Conservation (phyloP, 1,284 basidiomycete genomes). For the Xerocomus cyaneibrunnescens region DNA sequence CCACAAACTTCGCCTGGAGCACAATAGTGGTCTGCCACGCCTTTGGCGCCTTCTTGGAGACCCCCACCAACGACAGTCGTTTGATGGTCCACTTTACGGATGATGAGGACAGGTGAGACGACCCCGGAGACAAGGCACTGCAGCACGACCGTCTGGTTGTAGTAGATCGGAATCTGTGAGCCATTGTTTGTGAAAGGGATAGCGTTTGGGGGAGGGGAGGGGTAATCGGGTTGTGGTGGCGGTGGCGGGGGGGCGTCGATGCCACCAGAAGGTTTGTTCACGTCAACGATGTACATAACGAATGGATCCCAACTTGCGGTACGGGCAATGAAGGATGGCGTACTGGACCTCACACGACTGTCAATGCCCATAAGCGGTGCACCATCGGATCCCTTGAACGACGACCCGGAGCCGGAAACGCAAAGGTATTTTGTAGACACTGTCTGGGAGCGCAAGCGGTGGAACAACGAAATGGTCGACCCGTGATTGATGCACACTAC, state of each 20-base stretch:
- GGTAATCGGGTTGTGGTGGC: constrained; percentile 80
- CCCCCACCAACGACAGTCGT: constrained; percentile 90
- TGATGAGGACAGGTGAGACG: constrained; percentile 89
- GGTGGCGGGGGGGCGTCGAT: constrained; percentile 75
- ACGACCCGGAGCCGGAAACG: constrained; percentile 86
- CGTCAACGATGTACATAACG: constrained; percentile 93
- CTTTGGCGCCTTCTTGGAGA: constrained; percentile 77
- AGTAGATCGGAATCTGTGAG: constrained; percentile 83
- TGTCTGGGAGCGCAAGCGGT: constrained; percentile 89
- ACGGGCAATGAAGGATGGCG: constrained; percentile 81
- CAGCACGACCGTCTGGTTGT: constrained; percentile 94
- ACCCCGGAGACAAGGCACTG: constrained; percentile 94
- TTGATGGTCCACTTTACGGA: constrained; percentile 91
- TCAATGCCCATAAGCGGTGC: constrained; percentile 79
- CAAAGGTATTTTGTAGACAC: constrained; percentile 96
- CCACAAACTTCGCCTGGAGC: constrained; percentile 85
- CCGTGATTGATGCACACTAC: constrained; percentile 94
- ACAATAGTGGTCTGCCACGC: constrained; percentile 79
- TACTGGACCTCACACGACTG: constrained; percentile 65
- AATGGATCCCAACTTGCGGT: constrained; percentile 92
- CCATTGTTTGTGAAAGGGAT: constrained; percentile 79
- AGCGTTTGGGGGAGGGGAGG: constrained; percentile 86
- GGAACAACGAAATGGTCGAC: constrained; percentile 93
- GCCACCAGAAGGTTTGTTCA: constrained; percentile 73
- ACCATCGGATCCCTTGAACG: constrained; percentile 89